Evolutionary conservation across 2,329 filamentous ascomycete genomes (phyloP), one percentile per base, ranked within the genome.

Genomic region (Capronia americana): DNA sequence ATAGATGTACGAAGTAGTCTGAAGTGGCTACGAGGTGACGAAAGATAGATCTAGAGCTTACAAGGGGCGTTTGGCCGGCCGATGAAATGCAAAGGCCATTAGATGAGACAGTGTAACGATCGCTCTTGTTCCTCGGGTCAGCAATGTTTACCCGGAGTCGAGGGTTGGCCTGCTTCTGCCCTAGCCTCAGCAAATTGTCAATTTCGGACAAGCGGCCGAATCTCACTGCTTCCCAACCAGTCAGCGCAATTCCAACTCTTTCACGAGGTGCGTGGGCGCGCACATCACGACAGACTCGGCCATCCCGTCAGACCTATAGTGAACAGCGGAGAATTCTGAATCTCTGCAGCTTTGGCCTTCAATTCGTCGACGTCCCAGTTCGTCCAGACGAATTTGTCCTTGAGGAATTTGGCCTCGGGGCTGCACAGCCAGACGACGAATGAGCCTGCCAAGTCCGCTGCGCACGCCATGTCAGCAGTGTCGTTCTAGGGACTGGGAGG

Each of bases 361-460:
- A 86, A 76, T 69, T 85, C 83, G 46, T 82, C 77, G 0, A 85
- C 78, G 71, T 86, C 84, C 83, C 83, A 86, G 24, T 82, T 81
- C 11, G 79, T 77, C 79, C 81, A 85, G 0, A 85, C 70, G 24
- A 81, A 80, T 55, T 80, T 81, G 2, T 79, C 76, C 48, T 78
- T 81, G 28, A 86, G 70, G 67, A 85, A 85, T 5, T 68, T 71
- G 0, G 83, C 82, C 67, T 85, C 81, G 0, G 77, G 69, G 28
- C 77, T 80, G 0, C 79, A 76, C 28, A 80, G 72, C 82, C 82
- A 84, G 5, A 84, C 76, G 2, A 74, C 65, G 69, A 84, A 84
- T 63, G 79, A 73, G 0, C 74, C 80, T 1, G 80, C 74, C 14
- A 61, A 17, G 14, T 61, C 58, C 12, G 28, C 57, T 44, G 17